Conservation (phyloP, 768 basidiomycete species). For the Mycena albidolilacea region DNA sequence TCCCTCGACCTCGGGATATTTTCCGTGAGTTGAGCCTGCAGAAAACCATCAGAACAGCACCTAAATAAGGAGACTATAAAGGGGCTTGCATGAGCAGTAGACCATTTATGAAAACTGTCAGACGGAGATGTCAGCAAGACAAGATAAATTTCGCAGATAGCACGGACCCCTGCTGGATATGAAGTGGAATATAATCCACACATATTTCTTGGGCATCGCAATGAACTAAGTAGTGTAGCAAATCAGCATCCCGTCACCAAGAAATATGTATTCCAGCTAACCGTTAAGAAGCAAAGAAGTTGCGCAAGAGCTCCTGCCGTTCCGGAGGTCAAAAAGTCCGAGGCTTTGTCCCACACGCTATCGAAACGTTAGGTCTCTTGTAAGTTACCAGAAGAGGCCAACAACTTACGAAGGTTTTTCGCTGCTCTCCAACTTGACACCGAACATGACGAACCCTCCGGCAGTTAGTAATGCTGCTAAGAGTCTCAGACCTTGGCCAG, state of each 20-base stretch:
- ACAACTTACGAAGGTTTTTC: conserved; percentile 4
- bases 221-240: conserved; percentile 39
- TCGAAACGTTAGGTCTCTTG: neutral
- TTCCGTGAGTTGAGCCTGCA: conserved; percentile 44
- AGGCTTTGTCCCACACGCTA: conserved; percentile 35
- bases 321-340: conserved; percentile 39
- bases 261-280: conserved; percentile 20
- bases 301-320: conserved; percentile 42
- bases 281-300: conserved; percentile 40
- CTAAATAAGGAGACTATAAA: neutral
- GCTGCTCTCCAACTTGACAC: neutral
- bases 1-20: conserved; percentile 38
- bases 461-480: conserved; percentile 32
- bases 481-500: conserved; percentile 35
- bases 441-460: neutral
- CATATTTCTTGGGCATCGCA: conserved; percentile 38
- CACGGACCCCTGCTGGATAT: conserved; percentile 41
- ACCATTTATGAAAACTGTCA: conserved; percentile 42
- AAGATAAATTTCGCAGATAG: neutral
- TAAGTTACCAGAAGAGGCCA: no score
- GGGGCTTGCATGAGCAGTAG: conserved; percentile 40
- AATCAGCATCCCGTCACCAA: neutral
- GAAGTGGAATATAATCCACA: conserved; percentile 49
- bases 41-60: neutral
- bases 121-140: neutral